Base-by-base conservation (phyloP, 2,329 filamentous ascomycete genomes). In the Diaporthe capsici region DNA sequence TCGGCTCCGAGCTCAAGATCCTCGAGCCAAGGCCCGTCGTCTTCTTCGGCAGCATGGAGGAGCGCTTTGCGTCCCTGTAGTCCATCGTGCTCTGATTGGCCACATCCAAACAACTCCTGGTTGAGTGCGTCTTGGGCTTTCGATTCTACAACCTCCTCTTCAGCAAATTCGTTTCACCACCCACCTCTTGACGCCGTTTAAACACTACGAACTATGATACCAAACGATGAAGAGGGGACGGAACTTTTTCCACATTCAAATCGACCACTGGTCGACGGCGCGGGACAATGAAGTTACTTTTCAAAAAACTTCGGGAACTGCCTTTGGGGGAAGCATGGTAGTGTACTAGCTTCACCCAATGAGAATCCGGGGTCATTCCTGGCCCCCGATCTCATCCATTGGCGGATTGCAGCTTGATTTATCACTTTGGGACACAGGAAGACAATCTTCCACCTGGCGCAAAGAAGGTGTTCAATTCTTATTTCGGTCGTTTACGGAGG, bases 1-100 rank as follows among this genome's bases (percentile, higher is more conserved):
- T 90, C 73, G 86, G 86, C 13, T 85, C 84, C 71, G 90, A 90
- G 79, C 84, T 92, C 12, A 86, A 85, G 78, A 84, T 93, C 25
- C 86, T 93, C 37, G 91, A 93, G 83, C 91, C 91, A 2, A 84
- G 91, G 58, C 91, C 91, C 15, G 86, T 92, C 49, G 89, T 92
- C 72, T 92, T 91, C 83, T 92, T 90, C 88, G 90, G 89, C 78
- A 90, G 91, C 53, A 82, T 92, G 65, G 91, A 92, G 83, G 91
- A 92, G 84, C 86, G 90, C 71, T 90, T 92, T 81, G 84, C 85
- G 58, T 84, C 83, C 28, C 83, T 87, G 65, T 85, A 80, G 78
- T 28, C 47, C 47, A 47, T 17, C 49, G 12, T 15, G 37, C 34
- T 42, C 42, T 55, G 47, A 44, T 31, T 53, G 76, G 31, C 15